Percentiles rank a stretch among this genome's conserved stretches.
These are phyloP conservation scores for Yamadazyma blattariae DNA, from an alignment of 1,139 yeast species.

Conservation along the genomic window DNA sequence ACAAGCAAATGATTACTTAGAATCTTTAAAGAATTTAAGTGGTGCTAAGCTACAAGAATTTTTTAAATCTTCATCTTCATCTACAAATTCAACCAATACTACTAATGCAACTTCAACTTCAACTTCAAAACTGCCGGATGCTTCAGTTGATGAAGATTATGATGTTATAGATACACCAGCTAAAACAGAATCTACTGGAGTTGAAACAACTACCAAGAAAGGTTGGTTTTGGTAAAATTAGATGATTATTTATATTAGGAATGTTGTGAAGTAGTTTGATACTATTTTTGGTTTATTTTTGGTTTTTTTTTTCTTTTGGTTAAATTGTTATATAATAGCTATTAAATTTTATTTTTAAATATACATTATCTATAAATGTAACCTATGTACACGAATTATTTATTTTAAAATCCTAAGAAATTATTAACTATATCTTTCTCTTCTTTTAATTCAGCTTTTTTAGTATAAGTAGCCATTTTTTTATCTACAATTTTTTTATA, in stretches of 20 bases:
- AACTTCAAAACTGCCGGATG: no score
- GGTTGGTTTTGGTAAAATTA: constrained; percentile 32
- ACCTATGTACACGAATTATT: neutral
- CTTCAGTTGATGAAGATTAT: constrained; percentile 26
- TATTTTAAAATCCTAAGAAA: constrained; percentile 17
- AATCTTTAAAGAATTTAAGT: constrained; percentile 5
- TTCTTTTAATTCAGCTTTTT: constrained; percentile 21
- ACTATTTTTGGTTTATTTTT: no score
- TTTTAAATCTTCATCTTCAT: neutral
- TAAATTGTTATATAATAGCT: no score
- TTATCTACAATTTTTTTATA: constrained; percentile 41
- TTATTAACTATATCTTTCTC: constrained; percentile 31
- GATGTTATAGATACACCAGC: constrained; percentile 42
- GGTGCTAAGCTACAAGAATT: constrained; percentile 2
- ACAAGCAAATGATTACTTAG: constrained; percentile 3
- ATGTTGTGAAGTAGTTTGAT: no score
- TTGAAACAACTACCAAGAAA: constrained; percentile 12
- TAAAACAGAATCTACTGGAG: constrained; percentile 9
- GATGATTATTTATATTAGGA: no score
- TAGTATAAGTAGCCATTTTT: constrained; percentile 28
- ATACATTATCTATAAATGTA: neutral
- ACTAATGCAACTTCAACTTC: neutral
- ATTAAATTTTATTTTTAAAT: no score
- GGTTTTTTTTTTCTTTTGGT: no score
- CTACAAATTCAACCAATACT: neutral